Conservation (phyloP, 2,329 filamentous ascomycete genomes). For the Calonectria crousiana region DNA sequence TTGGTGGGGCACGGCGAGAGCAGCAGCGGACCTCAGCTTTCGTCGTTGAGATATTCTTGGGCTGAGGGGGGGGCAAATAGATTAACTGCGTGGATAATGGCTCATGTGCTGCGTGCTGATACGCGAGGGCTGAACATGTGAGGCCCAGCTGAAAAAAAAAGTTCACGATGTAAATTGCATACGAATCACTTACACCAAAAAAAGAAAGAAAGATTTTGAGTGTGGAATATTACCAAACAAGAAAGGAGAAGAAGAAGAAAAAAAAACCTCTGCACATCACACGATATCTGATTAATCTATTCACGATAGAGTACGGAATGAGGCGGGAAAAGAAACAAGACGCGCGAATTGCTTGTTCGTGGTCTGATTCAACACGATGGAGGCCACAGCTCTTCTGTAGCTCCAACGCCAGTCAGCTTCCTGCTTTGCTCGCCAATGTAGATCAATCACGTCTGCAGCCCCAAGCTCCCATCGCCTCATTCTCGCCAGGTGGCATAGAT, state of each 20-base stretch:
- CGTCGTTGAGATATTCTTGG: neutral
- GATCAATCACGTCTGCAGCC: neutral
- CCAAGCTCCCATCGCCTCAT: neutral
- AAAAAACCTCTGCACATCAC: neutral
- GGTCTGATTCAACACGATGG: neutral
- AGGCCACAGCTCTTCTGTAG: neutral
- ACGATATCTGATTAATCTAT: neutral
- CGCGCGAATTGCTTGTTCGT: neutral
- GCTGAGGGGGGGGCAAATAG: neutral
- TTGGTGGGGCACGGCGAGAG: slow-evolving; percentile 26
- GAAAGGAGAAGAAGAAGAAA: neutral
- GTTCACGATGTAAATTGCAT: neutral
- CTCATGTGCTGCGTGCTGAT: neutral
- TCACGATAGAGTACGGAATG: neutral
- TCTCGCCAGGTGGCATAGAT: neutral
- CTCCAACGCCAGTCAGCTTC: neutral
- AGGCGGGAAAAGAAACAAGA: neutral
- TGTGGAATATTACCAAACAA: neutral
- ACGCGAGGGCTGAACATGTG: neutral
- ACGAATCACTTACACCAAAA: neutral
- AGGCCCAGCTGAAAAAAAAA: neutral
- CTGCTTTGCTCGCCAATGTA: neutral
- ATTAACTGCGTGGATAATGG: neutral
- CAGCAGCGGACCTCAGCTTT: neutral
- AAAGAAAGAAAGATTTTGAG: neutral